Base-by-base conservation (phyloP, 169 alveolate genomes). In the Babesia ovata region DNA sequence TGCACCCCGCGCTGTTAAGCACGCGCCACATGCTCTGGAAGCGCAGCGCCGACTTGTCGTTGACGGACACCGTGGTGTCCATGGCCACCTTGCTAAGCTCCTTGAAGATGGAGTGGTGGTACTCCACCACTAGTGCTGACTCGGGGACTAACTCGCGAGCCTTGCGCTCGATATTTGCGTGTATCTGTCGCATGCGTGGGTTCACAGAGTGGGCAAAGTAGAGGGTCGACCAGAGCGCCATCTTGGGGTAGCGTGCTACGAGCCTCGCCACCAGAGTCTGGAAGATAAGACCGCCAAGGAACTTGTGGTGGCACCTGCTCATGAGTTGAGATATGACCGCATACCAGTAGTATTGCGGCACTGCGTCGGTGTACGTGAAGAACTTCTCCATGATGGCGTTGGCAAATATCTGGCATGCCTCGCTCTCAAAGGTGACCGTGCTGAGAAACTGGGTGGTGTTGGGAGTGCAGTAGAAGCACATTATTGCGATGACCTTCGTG, bases 251-350 rank as follows among this genome's bases (percentile, higher is more conserved):
- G 45, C 77, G 50, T 16, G 76, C 67, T 16, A 79, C 65, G n/a
- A 86, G 57, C 56, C 81, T 69, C 21, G 74, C 86, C 13, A 86
- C 72, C 24, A 86, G 53, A n/a, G 91, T 77, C 59, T 86, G 92
- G 73, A 86, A 76, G 29, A 86, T 44, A 4, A 62, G 19, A 24
- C 85, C 61, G 17, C 92, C 92, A 14, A 86, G 83, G 17, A 83
- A 65, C 48, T 76, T 63, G 67, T 86, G 92, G 45, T 85, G 86
- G 83, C 87, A 86, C 29, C 92, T 50, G 66, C 92, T 86, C 70
- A 86, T 45, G 21, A 86, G 61, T 54, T 86, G 92, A 22, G 92
- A 84, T 7, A 86, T 46, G 39, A 86, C 91, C 10, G 81, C 49
- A 26, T 85, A 86, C 92, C 92, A 86, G 63, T 69, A 76, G 46